These are phyloP conservation scores for Leishmania amazonensis DNA, from an alignment of 208 protist species.

Conservation along the genomic window DNA sequence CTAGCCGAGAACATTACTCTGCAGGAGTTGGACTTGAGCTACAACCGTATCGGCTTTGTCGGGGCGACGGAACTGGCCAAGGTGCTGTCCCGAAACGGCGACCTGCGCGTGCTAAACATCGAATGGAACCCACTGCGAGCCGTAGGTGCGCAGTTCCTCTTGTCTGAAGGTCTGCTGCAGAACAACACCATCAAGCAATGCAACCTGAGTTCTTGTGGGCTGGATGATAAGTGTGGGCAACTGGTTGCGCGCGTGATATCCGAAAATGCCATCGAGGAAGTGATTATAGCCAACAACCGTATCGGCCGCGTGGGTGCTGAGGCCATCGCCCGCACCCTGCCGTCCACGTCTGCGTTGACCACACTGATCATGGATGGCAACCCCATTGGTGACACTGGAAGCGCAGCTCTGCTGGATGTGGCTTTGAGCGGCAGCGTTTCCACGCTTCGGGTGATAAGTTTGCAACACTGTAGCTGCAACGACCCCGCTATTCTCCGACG, in stretches of 20 bases:
- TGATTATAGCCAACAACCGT: constrained; percentile 89
- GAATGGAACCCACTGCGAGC: constrained; percentile 89
- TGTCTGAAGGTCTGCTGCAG: constrained; percentile 76
- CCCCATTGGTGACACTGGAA: constrained; percentile 75
- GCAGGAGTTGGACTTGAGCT: constrained; percentile 81
- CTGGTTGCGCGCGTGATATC: constrained; percentile 77
- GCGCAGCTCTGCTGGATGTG: constrained; percentile 59
- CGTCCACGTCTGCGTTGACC: constrained; percentile 67
- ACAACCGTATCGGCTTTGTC: constrained; percentile 83
- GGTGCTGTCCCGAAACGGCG: constrained; percentile 78
- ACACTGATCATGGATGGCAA: constrained; percentile 86
- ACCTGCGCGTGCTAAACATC: constrained; percentile 87
- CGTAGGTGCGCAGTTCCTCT: constrained; percentile 53
- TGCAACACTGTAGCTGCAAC: constrained; percentile 74
- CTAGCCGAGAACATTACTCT: constrained; percentile 83
- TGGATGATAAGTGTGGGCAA: constrained; percentile 75
- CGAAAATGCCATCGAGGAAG: constrained; percentile 89
- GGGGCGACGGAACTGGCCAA: constrained; percentile 75
- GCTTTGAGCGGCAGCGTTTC: constrained; percentile 39
- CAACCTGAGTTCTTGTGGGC: constrained; percentile 81
- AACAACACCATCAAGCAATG: constrained; percentile 92
- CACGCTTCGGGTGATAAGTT: constrained; percentile 62
- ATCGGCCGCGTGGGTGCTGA: constrained; percentile 76
- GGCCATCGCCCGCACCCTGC: constrained; percentile 76
- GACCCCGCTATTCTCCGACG: constrained; percentile 35